Percentiles rank a stretch among this genome's conserved stretches.
These are phyloP conservation scores for Scedosporium apiospermum DNA, from an alignment of 2,329 filamentous ascomycete species.

Conservation along the genomic window DNA sequence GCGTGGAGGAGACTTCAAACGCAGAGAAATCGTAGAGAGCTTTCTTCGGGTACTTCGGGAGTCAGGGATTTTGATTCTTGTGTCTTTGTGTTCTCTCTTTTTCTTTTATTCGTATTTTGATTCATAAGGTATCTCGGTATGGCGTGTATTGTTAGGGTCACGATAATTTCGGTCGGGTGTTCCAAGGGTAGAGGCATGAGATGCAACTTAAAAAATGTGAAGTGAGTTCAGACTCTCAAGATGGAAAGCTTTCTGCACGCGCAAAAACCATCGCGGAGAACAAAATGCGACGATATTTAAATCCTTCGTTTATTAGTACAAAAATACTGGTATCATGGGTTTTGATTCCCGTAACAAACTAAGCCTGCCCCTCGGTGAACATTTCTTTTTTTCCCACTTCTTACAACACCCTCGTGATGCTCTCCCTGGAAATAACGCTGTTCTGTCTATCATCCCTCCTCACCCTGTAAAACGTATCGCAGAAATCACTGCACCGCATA, in stretches of 20 bases:
- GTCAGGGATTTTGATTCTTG: neutral
- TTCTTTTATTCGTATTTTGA: neutral
- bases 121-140: neutral
- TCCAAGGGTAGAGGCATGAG: too few species aligned
- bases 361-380: neutral
- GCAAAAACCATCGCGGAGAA: too few species aligned
- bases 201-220: neutral
- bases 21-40: slow-evolving; percentile 6
- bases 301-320: too few species aligned
- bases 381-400: too few species aligned
- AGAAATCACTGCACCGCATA: slow-evolving; percentile 92
- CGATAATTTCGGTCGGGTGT: neutral
- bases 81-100: too few species aligned
- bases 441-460: slow-evolving; percentile 77
- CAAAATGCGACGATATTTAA: too few species aligned
- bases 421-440: slow-evolving; percentile 69
- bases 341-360: neutral
- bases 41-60: neutral
- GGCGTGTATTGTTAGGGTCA: neutral
- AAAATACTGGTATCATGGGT: neutral
- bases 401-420: slow-evolving; percentile 40
- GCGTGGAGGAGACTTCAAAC: slow-evolving; percentile 8
- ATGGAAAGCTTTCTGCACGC: too few species aligned
- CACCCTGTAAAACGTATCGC: slow-evolving; percentile 84
- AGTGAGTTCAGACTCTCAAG: neutral